A percentile compares a stretch with the other conserved stretches of the same genome.
Conservation (phyloP, 2,329 filamentous ascomycete genomes). For the Hypoxylon sp. region DNA sequence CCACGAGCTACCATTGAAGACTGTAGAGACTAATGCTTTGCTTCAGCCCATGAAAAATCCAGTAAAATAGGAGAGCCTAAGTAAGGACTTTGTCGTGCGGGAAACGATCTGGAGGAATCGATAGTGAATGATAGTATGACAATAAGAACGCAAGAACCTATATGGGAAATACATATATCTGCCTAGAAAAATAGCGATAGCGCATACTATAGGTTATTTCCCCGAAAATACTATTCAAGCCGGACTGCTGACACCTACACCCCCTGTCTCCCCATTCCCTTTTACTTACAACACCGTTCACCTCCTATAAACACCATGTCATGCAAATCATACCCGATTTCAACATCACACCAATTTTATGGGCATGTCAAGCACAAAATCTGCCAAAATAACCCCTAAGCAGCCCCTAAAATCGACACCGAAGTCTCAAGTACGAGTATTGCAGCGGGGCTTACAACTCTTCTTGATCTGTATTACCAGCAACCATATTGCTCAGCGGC, state of each 20-base stretch:
- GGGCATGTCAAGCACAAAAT: no score
- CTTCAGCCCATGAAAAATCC: neutral
- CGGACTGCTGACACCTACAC: neutral
- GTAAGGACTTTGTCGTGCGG: neutral
- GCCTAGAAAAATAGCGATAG: no score
- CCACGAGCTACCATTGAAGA: neutral
- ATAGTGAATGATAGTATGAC: neutral
- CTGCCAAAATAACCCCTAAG: neutral
- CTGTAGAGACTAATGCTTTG: neutral
- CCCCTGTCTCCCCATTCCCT: neutral
- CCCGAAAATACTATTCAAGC: neutral
- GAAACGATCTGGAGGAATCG: neutral
- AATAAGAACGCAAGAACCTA: no score
- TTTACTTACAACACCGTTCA: neutral
- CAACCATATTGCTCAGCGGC: constrained; percentile 63
- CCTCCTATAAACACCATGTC: neutral
- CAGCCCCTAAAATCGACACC: neutral
- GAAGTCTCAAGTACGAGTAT: neutral
- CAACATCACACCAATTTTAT: neutral
- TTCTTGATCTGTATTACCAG: constrained; percentile 13
- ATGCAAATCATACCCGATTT: neutral
- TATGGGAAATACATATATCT: no score
- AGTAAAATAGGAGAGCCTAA: neutral
- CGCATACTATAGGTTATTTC: neutral
- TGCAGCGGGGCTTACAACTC: constrained; percentile 41